Evolutionary conservation across 495 filamentous ascomycete genomes (phyloP).

Genomic region (Cudoniella acicularis): DNA sequence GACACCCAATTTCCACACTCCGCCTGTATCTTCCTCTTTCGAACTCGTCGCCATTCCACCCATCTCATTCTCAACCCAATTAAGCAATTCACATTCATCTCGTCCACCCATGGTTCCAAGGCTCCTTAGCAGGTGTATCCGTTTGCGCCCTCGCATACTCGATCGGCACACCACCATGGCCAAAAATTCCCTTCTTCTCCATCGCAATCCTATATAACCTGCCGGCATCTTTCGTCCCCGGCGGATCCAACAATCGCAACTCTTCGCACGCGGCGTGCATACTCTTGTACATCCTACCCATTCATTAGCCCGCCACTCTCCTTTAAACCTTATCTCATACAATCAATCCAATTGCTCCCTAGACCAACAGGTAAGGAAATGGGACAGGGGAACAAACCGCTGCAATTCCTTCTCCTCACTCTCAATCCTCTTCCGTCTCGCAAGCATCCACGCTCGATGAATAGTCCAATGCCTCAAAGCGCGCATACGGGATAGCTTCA

Average conservation of each 20-base stretch:
- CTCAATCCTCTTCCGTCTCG: constrained; percentile 59
- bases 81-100: constrained; percentile 9
- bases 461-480: constrained; percentile 98
- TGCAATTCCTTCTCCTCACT: constrained; percentile 59
- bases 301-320: neutral
- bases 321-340: neutral
- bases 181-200: constrained; percentile 77
- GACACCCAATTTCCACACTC: neutral
- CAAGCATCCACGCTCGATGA: constrained; percentile 87
- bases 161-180: constrained; percentile 64
- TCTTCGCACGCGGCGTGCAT: constrained; percentile 81
- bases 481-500: constrained; percentile 82
- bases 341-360: neutral
- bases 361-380: neutral
- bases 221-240: constrained; percentile 58
- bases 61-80: too few relatives aligned
- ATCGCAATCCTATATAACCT: constrained; percentile 79
- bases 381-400: constrained; percentile 33
- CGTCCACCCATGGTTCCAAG: constrained; percentile 78
- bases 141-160: constrained; percentile 84
- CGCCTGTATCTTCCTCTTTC: neutral
- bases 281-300: constrained; percentile 57
- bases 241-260: constrained; percentile 57
- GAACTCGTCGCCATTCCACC: too few relatives aligned
- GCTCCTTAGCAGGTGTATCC: constrained; percentile 64